Percentiles rank a stretch among this genome's conserved stretches.
These are phyloP conservation scores for Arthrobotrys megalospora DNA, from an alignment of 2,329 filamentous ascomycete species.

Conservation along the genomic window DNA sequence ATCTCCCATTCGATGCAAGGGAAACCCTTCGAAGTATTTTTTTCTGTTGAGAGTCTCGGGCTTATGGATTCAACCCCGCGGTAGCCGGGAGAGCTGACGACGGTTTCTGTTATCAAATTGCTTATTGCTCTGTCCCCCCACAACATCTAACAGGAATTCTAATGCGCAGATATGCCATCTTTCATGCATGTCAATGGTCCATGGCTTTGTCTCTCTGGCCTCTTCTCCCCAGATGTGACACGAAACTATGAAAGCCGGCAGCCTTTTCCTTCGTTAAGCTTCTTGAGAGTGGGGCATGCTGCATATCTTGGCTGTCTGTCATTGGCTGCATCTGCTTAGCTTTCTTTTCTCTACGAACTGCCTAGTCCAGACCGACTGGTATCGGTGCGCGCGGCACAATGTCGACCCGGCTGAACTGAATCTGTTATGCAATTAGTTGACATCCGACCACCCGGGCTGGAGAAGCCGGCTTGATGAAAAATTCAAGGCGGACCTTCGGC, in stretches of 20 bases:
- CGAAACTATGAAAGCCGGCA: constrained; percentile 43
- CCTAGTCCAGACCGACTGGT: constrained; percentile 47
- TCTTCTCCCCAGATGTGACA: constrained; percentile 55
- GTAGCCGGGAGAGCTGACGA: constrained; percentile 53
- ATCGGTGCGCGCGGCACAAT: constrained; percentile 61
- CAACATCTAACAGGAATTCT: constrained; percentile 27
- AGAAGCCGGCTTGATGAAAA: constrained; percentile 48
- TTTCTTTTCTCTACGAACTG: constrained; percentile 46
- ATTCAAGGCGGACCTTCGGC: constrained; percentile 60
- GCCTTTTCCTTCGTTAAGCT: constrained; percentile 60
- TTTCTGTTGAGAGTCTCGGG: constrained; percentile 45
- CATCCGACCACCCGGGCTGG: constrained; percentile 55
- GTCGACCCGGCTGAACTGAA: constrained; percentile 58
- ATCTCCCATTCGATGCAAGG: constrained; percentile 48
- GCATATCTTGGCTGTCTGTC: constrained; percentile 49
- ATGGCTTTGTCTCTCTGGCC: constrained; percentile 47
- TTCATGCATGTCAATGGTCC: constrained; percentile 59
- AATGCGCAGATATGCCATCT: constrained; percentile 58
- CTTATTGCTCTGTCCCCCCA: constrained; percentile 56
- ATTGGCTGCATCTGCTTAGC: constrained; percentile 46
- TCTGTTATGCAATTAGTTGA: constrained; percentile 58
- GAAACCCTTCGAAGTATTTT: constrained; percentile 28
- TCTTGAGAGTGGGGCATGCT: constrained; percentile 50
- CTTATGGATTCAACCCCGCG: constrained; percentile 55
- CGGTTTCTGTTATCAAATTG: constrained; percentile 47